Conservation (phyloP, 2,329 filamentous ascomycete species). For the Ophiostoma perfectum region DNA sequence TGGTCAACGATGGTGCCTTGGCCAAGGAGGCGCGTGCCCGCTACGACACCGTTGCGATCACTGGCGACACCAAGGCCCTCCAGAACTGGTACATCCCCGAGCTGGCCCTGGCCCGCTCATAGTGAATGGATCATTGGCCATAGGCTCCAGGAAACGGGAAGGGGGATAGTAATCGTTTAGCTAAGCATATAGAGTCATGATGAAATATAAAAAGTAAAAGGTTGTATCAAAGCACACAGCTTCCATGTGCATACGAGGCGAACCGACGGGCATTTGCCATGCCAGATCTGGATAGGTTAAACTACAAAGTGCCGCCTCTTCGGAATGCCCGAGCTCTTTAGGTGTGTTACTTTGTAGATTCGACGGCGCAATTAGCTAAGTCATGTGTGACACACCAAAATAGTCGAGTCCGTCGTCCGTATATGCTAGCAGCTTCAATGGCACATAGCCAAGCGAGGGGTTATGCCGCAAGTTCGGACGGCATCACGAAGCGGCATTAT, state of each 20-base stretch:
- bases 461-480: neutral
- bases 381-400: neutral
- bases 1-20: conserved; percentile 41
- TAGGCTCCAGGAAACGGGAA: neutral
- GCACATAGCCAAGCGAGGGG: neutral
- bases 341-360: neutral
- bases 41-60: conserved; percentile 44
- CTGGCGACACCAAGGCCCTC: conserved; percentile 42
- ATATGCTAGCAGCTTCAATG: neutral
- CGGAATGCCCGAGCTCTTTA: conserved; percentile 1
- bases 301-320: neutral
- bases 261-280: no score
- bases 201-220: conserved; percentile 5
- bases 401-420: neutral
- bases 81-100: conserved; percentile 46
- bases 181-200: conserved; percentile 1
- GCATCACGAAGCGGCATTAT: neutral
- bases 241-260: no score
- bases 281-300: no score
- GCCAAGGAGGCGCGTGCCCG: conserved; percentile 37
- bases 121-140: neutral
- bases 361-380: neutral
- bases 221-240: neutral
- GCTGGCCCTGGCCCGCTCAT: conserved; percentile 37
- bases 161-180: neutral